Evolutionary conservation across 805 yeast species (phyloP).

Genomic region (Kazachstania bromeliacearum): DNA sequence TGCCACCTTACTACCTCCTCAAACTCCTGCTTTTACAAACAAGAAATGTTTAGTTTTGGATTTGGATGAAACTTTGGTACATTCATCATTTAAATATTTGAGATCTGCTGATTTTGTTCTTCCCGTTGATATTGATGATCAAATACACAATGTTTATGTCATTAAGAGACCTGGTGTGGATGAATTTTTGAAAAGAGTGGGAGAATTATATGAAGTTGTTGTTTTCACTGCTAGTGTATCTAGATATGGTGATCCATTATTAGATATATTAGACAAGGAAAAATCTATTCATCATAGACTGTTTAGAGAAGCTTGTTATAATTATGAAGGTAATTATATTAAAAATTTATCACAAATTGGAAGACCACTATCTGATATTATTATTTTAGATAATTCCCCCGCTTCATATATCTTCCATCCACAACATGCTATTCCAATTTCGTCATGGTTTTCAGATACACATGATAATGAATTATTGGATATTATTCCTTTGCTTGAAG

Average conservation of each 20-base stretch:
- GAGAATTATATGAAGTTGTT: slow-evolving; percentile 84
- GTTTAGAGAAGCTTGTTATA: slow-evolving; percentile 89
- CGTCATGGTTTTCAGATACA: slow-evolving; percentile 96
- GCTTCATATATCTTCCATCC: slow-evolving; percentile 98
- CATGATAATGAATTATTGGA: slow-evolving; percentile 94
- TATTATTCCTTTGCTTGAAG: slow-evolving; percentile 82
- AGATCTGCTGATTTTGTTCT: slow-evolving; percentile 93
- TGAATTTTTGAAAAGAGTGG: slow-evolving; percentile 75
- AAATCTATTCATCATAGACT: slow-evolving; percentile 78
- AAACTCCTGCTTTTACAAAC: slow-evolving; percentile 36
- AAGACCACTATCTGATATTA: slow-evolving; percentile 73
- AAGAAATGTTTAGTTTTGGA: slow-evolving; percentile 86
- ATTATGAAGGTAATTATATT: slow-evolving; percentile 88
- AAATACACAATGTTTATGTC: slow-evolving; percentile 88
- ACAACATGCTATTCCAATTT: slow-evolving; percentile 92
- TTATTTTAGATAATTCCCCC: slow-evolving; percentile 94
- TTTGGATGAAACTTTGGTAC: slow-evolving; percentile 93
- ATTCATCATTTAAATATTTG: slow-evolving; percentile 84
- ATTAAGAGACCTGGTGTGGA: slow-evolving; percentile 98
- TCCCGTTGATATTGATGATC: slow-evolving; percentile 93
- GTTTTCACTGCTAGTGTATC: slow-evolving; percentile 95
- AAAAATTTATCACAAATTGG: slow-evolving; percentile 92
- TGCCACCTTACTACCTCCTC: slow-evolving; percentile 51
- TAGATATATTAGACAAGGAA: slow-evolving; percentile 77
- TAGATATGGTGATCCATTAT: slow-evolving; percentile 90